These are phyloP conservation scores for Globisporangium perplexum DNA, from an alignment of 352 stramenopile species.

Conservation along the genomic window DNA sequence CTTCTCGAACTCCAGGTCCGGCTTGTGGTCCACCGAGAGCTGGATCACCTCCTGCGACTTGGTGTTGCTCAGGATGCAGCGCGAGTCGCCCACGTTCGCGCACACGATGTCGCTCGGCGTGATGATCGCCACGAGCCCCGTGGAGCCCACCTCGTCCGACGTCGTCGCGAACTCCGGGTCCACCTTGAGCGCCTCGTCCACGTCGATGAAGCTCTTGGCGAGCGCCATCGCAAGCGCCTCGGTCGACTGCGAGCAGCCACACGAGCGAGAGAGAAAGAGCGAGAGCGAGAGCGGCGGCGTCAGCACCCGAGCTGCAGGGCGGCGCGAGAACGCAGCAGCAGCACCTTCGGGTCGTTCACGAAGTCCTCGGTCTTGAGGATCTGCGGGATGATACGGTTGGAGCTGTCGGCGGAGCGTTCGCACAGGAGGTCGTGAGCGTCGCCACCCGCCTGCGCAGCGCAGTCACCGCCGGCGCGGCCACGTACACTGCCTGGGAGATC, in stretches of 20 bases:
- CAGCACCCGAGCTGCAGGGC: too few relatives aligned
- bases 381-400: slow-evolving; percentile 54
- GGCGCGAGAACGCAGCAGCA: background rate
- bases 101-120: slow-evolving; percentile 79
- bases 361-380: slow-evolving; percentile 75
- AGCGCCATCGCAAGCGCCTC: slow-evolving; percentile 71
- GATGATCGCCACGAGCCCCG: slow-evolving; percentile 73
- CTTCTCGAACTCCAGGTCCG: slow-evolving; percentile 81
- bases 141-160: slow-evolving; percentile 81
- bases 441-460: background rate
- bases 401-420: slow-evolving; percentile 20
- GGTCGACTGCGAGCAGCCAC: slow-evolving; percentile 19
- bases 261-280: background rate
- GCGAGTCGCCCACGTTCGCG: slow-evolving; percentile 82
- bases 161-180: slow-evolving; percentile 55
- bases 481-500: slow-evolving; percentile 69
- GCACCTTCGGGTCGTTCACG: slow-evolving; percentile 53
- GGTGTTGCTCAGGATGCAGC: slow-evolving; percentile 76
- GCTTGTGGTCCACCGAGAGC: slow-evolving; percentile 85
- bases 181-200: slow-evolving; percentile 66
- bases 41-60: slow-evolving; percentile 68
- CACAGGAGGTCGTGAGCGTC: background rate
- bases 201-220: slow-evolving; percentile 67
- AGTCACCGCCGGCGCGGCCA: background rate
- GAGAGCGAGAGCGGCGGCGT: background rate